These are phyloP conservation scores for Eucalyptus pumila DNA, from an alignment of 345 rosid species.

Conservation along the genomic window DNA sequence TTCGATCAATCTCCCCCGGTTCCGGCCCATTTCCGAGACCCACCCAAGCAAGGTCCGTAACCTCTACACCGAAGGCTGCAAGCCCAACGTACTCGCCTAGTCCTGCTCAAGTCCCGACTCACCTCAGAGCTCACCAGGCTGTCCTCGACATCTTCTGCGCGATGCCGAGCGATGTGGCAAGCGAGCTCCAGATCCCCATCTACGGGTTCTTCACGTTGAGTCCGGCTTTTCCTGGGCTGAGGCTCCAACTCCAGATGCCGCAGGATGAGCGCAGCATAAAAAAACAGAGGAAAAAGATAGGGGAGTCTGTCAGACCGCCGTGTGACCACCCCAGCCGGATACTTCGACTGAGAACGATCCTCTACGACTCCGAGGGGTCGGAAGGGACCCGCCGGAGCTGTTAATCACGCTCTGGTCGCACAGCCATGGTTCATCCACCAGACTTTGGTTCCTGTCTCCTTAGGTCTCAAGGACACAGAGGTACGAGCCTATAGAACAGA, in stretches of 20 bases:
- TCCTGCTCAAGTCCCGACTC: not conserved
- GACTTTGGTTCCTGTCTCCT: not conserved
- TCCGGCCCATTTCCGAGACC: not conserved
- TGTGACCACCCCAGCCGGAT: not conserved
- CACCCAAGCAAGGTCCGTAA: not conserved
- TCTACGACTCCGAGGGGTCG: not conserved
- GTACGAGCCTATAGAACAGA: not conserved
- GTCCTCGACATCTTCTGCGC: conserved; percentile 39
- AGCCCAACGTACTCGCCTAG: conserved; percentile 6
- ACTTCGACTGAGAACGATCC: not conserved
- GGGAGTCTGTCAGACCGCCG: not conserved
- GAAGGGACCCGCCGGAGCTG: not conserved
- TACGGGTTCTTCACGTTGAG: conserved; percentile 30
- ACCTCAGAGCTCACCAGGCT: conserved; percentile 24
- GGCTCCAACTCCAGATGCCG: not conserved
- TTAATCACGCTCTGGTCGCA: not conserved
- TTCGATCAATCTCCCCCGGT: conserved; percentile 10
- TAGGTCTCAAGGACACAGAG: not conserved
- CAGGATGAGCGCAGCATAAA: not conserved
- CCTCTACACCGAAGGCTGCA: conserved; percentile 1
- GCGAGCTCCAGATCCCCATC: conserved; percentile 19
- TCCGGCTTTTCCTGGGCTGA: conserved; percentile 18
- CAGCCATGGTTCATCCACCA: not conserved
- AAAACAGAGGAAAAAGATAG: too few relatives aligned
- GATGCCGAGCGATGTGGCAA: conserved; percentile 28